Base-by-base conservation (phyloP, 108 stramenopile species). In the Fistulifera solaris region DNA sequence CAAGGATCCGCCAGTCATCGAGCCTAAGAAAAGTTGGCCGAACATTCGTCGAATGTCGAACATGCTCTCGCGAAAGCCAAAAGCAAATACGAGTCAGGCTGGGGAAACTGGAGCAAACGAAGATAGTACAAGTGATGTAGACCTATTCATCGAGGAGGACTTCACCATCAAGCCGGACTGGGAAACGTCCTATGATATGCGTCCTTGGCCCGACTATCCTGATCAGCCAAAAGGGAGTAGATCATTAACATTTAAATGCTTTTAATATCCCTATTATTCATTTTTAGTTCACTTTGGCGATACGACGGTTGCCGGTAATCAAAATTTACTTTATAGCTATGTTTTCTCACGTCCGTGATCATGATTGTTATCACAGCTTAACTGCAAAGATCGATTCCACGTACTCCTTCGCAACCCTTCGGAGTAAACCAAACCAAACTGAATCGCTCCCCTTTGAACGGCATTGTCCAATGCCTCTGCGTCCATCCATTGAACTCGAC, bases 341-440 rank as follows among this genome's bases (percentile, higher is more conserved):
- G n/a, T n/a, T n/a, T n/a, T n/a, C n/a, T n/a, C n/a, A n/a, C n/a
- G n/a, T n/a, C n/a, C n/a, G n/a, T n/a, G n/a, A n/a, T n/a, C n/a
- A n/a, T n/a, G n/a, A n/a, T n/a, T n/a, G n/a, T n/a, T n/a, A n/a
- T n/a, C n/a, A n/a, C n/a, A n/a, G n/a, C n/a, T n/a, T n/a, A n/a
- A n/a, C n/a, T n/a, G 25, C 70, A 71, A 58, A 84, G 55, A 38
- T 88, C 87, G 23, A 88, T 88, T 11, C 87, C 87, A 38, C 71
- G 66, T 61, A 77, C 65, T 23, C 80, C 87, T 56, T 88, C 87
- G 58, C 87, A 88, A 15, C 88, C 88, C 61, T 86, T 88, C 13
- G 94, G 96, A 4, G 96, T 96, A 66, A 97, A 97, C 94, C 94
- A 97, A 8, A 97, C 96, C 22, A 97, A 65, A 56, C 72, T 75